Base-by-base conservation (phyloP, 805 yeast genomes). In the Debaryomyces hansenii region DNA sequence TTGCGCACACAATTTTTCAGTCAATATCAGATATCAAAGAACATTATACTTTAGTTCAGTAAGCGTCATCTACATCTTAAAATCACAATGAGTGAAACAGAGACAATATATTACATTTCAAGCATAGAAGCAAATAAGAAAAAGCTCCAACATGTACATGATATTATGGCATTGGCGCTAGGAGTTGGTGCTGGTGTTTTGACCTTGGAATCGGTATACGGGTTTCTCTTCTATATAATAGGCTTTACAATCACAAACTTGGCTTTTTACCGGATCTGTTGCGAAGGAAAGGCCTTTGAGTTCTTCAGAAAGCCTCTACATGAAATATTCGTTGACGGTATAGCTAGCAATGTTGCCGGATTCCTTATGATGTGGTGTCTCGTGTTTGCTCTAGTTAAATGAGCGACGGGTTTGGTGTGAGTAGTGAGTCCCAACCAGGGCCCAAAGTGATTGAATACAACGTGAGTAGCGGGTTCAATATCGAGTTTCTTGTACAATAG, bases 341-440 rank as follows among this genome's bases (percentile, higher is more conserved):
- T 71, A 8, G 49, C 61, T 39, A 56, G 60, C 6, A 64, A 67
- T 44, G 52, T 67, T 4, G 66, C 77, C 0, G 77, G 76, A 7
- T 73, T 53, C 45, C 58, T 72, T 16, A 72, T 73, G 78, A 71
- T 71, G 77, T 73, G 78, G 78, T 73, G 78, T 54, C 61, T 73
- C 58, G 72, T 70, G 33, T 70, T 64, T 52, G 77, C 77, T 0
- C 57, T 73, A 44, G 74, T 72, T 15, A 69, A 67, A 48, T 55
- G 37, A 46, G 24, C 20, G 37, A 3, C 4, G 12, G 32, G 32
- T 10, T 12, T 28, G 3, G 4, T 16, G 18, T 16, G 18, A 16
- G 18, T 16, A 16, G 18, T 16, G 18, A 2, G 18, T 16, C 4
- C 4, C 18, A 16, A 16, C 4, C 18, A 16, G 18, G 18, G 18